Evolutionary conservation across 2,329 filamentous ascomycete genomes (phyloP).

Genomic region (Magnaporthiopsis rhizophila): DNA sequence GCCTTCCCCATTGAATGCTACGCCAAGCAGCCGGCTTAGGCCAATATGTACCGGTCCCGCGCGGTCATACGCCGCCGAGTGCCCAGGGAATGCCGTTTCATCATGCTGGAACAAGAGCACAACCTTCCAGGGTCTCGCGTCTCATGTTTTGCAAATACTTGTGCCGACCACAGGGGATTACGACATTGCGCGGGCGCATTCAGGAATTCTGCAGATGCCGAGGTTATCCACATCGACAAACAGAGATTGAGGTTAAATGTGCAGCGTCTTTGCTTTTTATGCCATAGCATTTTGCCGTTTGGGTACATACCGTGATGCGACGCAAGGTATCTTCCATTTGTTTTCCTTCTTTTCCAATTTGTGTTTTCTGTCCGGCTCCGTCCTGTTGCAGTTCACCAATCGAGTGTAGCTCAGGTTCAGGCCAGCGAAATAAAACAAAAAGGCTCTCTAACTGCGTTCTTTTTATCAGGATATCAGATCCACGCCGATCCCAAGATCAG

Average conservation of each 20-base stretch:
- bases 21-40: too few relatives aligned
- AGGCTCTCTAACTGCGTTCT: background rate
- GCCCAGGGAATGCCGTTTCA: background rate
- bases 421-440: background rate
- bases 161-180: background rate
- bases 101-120: background rate
- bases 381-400: background rate
- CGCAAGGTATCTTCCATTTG: background rate
- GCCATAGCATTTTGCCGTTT: background rate
- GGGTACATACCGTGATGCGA: background rate
- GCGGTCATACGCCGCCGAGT: background rate
- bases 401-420: background rate
- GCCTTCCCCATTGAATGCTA: background rate
- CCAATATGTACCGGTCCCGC: background rate
- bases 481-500: background rate
- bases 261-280: background rate
- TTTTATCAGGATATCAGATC: background rate
- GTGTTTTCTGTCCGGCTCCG: background rate
- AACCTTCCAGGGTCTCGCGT: background rate
- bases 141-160: conserved; percentile 1
- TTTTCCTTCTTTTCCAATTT: background rate
- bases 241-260: background rate
- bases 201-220: background rate
- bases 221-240: background rate
- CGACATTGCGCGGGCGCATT: background rate